These are phyloP conservation scores for Diaporthe sp. DNA, from an alignment of 2,329 filamentous ascomycete genomes.

Conservation along the genomic window DNA sequence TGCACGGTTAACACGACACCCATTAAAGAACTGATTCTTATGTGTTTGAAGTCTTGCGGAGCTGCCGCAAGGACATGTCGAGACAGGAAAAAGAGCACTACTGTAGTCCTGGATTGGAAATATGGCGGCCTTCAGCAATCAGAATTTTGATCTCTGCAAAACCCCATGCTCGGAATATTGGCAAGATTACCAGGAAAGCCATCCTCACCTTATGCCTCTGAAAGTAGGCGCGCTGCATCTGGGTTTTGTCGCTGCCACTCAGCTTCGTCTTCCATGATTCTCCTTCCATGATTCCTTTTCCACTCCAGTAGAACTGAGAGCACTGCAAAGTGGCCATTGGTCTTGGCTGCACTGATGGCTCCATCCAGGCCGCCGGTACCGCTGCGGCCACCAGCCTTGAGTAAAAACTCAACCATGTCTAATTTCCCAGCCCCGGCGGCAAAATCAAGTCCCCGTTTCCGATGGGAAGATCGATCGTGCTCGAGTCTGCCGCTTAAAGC, in stretches of 20 bases:
- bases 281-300: background rate
- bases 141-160: too few relatives aligned
- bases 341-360: background rate
- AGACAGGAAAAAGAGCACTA: too few relatives aligned
- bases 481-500: background rate
- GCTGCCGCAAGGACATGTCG: too few relatives aligned
- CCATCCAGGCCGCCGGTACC: background rate
- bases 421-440: background rate
- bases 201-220: background rate
- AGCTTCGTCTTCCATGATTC: background rate
- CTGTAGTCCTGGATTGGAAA: too few relatives aligned
- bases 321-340: background rate
- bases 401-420: background rate
- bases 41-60: too few relatives aligned
- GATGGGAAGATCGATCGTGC: fast-evolving
- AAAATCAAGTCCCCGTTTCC: background rate
- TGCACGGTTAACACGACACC: too few relatives aligned
- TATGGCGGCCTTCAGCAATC: too few relatives aligned
- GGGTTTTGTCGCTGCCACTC: background rate
- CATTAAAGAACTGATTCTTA: too few relatives aligned
- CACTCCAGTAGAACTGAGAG: background rate
- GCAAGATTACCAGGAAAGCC: too few relatives aligned
- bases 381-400: constrained; percentile 1
- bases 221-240: background rate
- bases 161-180: too few relatives aligned